phyloP scores from a whole-genome alignment of 768 basidiomycete species.

The Pisolithus albus region DNA sequence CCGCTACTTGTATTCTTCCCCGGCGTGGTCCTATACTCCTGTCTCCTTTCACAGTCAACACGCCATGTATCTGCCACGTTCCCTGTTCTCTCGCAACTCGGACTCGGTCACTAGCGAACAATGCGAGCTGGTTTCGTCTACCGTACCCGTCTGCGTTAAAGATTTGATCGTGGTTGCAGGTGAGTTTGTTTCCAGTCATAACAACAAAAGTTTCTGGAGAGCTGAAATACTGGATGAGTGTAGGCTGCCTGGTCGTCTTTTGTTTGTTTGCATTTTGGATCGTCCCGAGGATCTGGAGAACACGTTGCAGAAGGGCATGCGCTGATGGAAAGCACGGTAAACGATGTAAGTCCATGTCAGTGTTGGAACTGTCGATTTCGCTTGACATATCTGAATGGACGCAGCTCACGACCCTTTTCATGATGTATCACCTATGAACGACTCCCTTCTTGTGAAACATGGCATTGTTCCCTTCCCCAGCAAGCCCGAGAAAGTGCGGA shows the following conservation, averaged over 20 bases:
- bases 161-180: not conserved
- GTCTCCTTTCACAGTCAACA: not conserved
- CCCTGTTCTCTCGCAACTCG: not conserved
- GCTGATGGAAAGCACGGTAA: not conserved
- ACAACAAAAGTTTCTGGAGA: not conserved
- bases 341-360: not conserved
- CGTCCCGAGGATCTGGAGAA: not conserved
- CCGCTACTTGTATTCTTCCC: no score
- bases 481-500: slow-evolving; percentile 6
- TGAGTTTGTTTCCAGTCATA: not conserved
- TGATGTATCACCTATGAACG: not conserved
- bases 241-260: not conserved
- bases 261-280: not conserved
- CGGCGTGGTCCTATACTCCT: no score
- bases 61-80: not conserved
- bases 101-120: not conserved
- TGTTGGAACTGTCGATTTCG: not conserved
- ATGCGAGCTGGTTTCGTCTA: not conserved
- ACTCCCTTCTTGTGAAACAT: not conserved
- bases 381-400: not conserved
- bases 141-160: not conserved
- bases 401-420: slow-evolving; percentile 5
- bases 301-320: not conserved
- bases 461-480: slow-evolving; percentile 5
- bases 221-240: not conserved